Evolutionary conservation across 306 rosid species (phyloP), one percentile per base, ranked within the genome.

Genomic region (Lupinus albus): DNA sequence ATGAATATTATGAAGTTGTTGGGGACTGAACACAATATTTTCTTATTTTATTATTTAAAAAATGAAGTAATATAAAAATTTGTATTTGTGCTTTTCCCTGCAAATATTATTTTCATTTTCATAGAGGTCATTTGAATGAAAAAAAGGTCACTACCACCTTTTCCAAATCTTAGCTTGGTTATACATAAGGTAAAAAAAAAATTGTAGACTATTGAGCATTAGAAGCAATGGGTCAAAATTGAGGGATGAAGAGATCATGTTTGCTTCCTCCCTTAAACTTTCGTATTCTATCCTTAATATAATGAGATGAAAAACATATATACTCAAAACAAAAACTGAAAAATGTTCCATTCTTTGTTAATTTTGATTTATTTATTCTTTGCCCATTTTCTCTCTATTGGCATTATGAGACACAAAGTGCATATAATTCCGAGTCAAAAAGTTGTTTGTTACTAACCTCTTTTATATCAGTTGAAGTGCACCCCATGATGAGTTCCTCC

Each of bases 401-500:
- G 53, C 68, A 71, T 64, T n/a, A 83, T 76, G 84, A 80, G 41
- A 81, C 62, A 67, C 62, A 72, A 79, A 72, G 77, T 74, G 69
- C 81, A 81, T 87, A 58, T 59, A 85, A 72, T 87, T 82, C 82
- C 48, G 86, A 70, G 89, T 83, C 77, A 86, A 91, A 86, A 25
- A 86, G 82, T 86, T 59, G 82, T 86, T 59, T 49, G 0, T 44
- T 12, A 78, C 80, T 85, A 76, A 92, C 97, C 83, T 84, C 90
- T 84, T 89, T 89, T 67, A 91, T 79, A 76, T 84, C 84, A 79
- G 83, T 55, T 20, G 97, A 89, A 79, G 97, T 87, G 96, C 97
- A 92, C 3, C 95, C 95, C 97, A 92, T 92, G 25, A 92, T 92
- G 82, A 92, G 91, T 86, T 92, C 97, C 74, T 92, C 97, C 84